A percentile compares a stretch with the other conserved stretches of the same genome.
These are phyloP conservation scores for Botrytis fabae DNA, from an alignment of 2,329 filamentous ascomycete genomes.

Conservation along the genomic window DNA sequence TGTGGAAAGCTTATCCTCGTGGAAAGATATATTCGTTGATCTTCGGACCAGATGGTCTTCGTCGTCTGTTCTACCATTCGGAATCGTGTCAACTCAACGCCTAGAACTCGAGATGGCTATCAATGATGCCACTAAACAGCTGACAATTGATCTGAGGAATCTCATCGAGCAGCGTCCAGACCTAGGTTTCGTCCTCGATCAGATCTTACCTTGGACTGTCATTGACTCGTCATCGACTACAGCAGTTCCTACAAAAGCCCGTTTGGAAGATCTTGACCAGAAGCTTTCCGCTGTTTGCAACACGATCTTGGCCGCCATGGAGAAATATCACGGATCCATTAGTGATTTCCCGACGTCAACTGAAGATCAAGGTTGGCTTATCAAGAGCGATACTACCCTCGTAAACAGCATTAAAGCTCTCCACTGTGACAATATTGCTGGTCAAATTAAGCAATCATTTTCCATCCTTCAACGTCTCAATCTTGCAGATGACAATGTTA, in stretches of 20 bases:
- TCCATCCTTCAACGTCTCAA: constrained; percentile 48
- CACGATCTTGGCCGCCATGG: constrained; percentile 74
- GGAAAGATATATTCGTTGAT: constrained; percentile 51
- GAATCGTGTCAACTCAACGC: constrained; percentile 48
- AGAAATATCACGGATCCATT: constrained; percentile 63
- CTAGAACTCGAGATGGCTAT: constrained; percentile 31
- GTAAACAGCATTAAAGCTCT: constrained; percentile 36
- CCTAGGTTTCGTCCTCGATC: constrained; percentile 63
- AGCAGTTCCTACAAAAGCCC: constrained; percentile 20
- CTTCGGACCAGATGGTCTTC: constrained; percentile 46
- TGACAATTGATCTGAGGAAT: constrained; percentile 43
- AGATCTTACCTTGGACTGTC: constrained; percentile 65
- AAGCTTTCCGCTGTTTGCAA: constrained; percentile 67
- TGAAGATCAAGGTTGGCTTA: constrained; percentile 65
- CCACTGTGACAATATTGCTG: constrained; percentile 33
- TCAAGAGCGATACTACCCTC: constrained; percentile 42
- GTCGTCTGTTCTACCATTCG: constrained; percentile 52
- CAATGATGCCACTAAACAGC: constrained; percentile 24
- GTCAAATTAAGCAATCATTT: constrained; percentile 47
- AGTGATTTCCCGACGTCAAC: constrained; percentile 56
- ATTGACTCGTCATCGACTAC: constrained; percentile 31
- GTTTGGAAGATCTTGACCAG: constrained; percentile 51
- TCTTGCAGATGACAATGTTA: constrained; percentile 44
- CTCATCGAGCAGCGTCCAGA: constrained; percentile 54
- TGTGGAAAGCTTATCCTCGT: constrained; percentile 49